Evolutionary conservation across 228 moss, liverwort and hornwort genomes (phyloP).

Genomic region (Sphagnum fallax): DNA sequence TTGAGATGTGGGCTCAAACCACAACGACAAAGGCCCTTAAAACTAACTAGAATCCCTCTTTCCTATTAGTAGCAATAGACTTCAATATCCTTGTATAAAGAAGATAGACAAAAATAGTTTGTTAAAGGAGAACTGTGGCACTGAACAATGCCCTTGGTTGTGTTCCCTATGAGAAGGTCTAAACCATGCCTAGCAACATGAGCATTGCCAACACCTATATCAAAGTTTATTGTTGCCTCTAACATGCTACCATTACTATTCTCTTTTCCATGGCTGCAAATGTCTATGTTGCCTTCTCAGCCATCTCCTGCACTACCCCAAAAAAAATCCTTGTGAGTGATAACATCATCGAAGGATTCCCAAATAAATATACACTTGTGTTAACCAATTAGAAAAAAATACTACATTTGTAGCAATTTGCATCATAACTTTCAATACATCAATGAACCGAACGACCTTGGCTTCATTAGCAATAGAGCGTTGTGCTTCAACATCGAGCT

Average conservation of each 20-base stretch:
- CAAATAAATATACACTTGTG: background rate
- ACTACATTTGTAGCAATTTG: background rate
- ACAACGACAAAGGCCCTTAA: background rate
- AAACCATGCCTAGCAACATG: constrained; percentile 20
- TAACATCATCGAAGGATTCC: background rate
- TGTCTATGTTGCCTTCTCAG: constrained; percentile 43
- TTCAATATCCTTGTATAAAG: constrained; percentile 11
- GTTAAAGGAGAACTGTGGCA: constrained; percentile 23
- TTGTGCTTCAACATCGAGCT: constrained; percentile 61
- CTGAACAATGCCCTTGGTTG: constrained; percentile 12
- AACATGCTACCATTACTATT: constrained; percentile 81
- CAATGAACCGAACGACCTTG: constrained; percentile 38
- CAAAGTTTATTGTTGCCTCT: constrained; percentile 76
- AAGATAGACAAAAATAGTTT: constrained; percentile 15
- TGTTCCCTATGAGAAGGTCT: constrained; percentile 19
- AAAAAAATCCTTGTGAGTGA: background rate
- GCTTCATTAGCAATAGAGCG: constrained; percentile 31
- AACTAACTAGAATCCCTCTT: background rate
- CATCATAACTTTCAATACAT: background rate
- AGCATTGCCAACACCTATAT: constrained; percentile 48
- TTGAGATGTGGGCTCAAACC: background rate
- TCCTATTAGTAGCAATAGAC: constrained; percentile 13
- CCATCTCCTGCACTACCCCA: constrained; percentile 36
- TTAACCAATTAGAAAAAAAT: background rate
- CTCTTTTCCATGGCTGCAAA: constrained; percentile 76